A percentile compares a stretch with the other conserved stretches of the same genome.
These are phyloP conservation scores for Halophytophthora polymorphica DNA, from an alignment of 352 stramenopile genomes.

Conservation along the genomic window DNA sequence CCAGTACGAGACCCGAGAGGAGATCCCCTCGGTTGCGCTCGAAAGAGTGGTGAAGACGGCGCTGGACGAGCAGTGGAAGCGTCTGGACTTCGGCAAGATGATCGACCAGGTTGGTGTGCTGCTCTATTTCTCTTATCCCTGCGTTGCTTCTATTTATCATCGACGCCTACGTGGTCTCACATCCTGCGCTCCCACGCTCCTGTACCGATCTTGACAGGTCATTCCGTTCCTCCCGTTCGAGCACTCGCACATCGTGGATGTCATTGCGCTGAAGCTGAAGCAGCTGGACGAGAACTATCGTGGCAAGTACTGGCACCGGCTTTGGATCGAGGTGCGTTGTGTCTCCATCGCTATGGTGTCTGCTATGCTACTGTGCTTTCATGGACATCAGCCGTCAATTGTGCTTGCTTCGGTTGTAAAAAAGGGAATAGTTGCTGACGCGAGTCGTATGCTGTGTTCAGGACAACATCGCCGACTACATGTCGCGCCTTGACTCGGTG, in stretches of 20 bases:
- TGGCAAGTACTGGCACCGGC: constrained; percentile 66
- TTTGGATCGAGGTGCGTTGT: constrained; percentile 65
- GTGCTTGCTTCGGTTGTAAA: not conserved
- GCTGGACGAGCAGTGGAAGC: constrained; percentile 82
- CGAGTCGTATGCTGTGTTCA: constrained; percentile 10
- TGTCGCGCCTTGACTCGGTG: constrained; percentile 72
- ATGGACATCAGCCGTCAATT: no score
- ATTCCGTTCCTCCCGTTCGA: constrained; percentile 89
- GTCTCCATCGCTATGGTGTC: not conserved
- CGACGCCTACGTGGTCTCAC: not conserved
- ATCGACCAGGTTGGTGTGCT: constrained; percentile 58
- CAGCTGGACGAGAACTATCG: constrained; percentile 76
- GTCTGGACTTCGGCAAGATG: constrained; percentile 89
- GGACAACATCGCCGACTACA: constrained; percentile 53
- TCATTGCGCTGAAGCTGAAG: constrained; percentile 78
- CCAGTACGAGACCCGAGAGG: constrained; percentile 67
- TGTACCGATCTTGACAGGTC: constrained; percentile 38
- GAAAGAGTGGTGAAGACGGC: constrained; percentile 77
- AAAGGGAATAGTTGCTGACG: not conserved
- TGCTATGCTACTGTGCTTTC: no score
- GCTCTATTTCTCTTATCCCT: not conserved
- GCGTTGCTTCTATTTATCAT: not conserved
- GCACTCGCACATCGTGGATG: constrained; percentile 70
- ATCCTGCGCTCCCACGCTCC: not conserved
- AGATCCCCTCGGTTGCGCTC: constrained; percentile 55